Conservation (phyloP, 306 rosid genomes). For the Astragalus glycyphyllos region DNA sequence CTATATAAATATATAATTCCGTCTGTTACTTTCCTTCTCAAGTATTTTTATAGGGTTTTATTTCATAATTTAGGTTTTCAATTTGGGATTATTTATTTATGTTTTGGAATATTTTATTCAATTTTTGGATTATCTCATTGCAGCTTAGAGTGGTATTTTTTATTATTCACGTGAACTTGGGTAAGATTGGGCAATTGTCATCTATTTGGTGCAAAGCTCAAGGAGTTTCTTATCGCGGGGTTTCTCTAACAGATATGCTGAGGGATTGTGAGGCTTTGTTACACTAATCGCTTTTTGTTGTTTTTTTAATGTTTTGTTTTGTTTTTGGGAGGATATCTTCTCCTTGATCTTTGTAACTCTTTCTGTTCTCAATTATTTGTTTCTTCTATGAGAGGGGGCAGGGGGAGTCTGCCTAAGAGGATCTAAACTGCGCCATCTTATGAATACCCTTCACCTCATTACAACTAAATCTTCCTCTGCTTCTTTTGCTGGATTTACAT, state of each 20-base stretch:
- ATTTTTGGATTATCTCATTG: too few relatives aligned
- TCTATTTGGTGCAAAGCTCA: slow-evolving; percentile 1
- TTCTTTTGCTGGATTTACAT: too few relatives aligned
- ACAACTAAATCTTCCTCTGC: too few relatives aligned
- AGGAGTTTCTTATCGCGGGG: neutral
- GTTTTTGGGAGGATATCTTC: slow-evolving; percentile 10
- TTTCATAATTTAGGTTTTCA: too few relatives aligned
- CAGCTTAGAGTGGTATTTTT: too few relatives aligned
- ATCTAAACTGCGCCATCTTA: too few relatives aligned
- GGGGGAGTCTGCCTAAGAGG: too few relatives aligned
- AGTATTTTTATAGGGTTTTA: neutral
- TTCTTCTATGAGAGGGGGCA: neutral
- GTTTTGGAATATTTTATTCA: too few relatives aligned
- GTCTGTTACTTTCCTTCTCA: slow-evolving; percentile 19
- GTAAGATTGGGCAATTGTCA: neutral
- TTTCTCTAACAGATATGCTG: neutral
- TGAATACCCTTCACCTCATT: too few relatives aligned
- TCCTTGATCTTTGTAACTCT: neutral
- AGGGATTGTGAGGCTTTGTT: neutral
- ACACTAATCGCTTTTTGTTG: neutral
- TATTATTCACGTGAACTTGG: neutral
- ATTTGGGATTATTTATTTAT: too few relatives aligned
- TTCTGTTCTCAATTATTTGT: slow-evolving; percentile 4
- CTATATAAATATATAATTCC: slow-evolving; percentile 22
- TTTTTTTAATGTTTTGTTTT: slow-evolving; percentile 6